Base-by-base conservation (phyloP, 2,329 filamentous ascomycete genomes). In the Sordariomycetes sp. region DNA sequence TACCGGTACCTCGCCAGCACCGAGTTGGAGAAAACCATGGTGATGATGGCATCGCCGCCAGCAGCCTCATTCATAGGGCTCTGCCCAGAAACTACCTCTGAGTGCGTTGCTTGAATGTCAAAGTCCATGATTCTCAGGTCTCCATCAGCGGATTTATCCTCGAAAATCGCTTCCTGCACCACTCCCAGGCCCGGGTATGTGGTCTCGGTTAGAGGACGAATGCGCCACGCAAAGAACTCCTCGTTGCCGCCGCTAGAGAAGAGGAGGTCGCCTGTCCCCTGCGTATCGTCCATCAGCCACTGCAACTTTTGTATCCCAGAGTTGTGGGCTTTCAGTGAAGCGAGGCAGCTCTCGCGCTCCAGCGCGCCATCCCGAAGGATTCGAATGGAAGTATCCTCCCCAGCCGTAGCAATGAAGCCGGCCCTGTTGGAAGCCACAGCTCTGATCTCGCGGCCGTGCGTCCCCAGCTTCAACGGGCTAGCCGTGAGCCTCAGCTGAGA, bases 231-330 rank as follows among this genome's bases (percentile, higher is more conserved):
- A 46, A 81, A 90, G 42, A 96, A 82, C 55, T 98, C 90, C 53
- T 95, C 90, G 40, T 78, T 80, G 0, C 88, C 92, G 6, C 76
- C 86, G 47, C 86, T 88, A 43, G 85, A 94, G 52, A 96, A 83
- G 3, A 98, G 71, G 45, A 81, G 82, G 2, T 64, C 55, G n/a
- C n/a, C n/a, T n/a, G n/a, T n/a, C n/a, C n/a, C n/a, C n/a, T n/a
- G n/a, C n/a, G n/a, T n/a, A n/a, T n/a, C n/a, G 3, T 80, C 73
- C 30, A 74, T 69, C 2, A 82, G 36, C 85, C 86, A 96, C 39
- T 71, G 71, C 1, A 94, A 63, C 40, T 79, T 72, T 53, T 95
- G 90, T 7, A 96, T 75, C 1, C 90, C 92, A 0, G 86, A 81
- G 2, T 77, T 81, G 51, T 98, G 92, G 35, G 75, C 75, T 43